Base-by-base conservation (phyloP, 139 green algal genomes). In the Chlamydomonas sp. region DNA sequence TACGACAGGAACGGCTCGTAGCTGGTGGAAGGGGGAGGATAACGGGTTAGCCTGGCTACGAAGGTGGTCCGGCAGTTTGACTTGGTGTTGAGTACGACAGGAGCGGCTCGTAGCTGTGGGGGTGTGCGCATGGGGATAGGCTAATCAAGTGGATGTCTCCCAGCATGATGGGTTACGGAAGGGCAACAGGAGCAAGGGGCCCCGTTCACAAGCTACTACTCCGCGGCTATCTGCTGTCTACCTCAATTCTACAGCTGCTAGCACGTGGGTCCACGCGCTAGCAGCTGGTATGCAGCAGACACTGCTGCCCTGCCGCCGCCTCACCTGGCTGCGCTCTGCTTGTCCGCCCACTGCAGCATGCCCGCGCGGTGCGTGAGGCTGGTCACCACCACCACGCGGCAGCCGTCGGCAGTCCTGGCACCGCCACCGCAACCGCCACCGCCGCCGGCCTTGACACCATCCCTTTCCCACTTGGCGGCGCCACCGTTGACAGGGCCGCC, bases 1-100 rank as follows among this genome's bases (percentile, higher is more conserved):
- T 97, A 97, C 4, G 81, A 85, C 58, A 89, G 91, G 72, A 94
- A 93, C 2, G 92, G 86, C 64, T 82, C 85, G 85, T 94, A 94
- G 60, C 73, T 74, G 80, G 31, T 0, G 31, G 31, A 49, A 49
- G 31, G 31, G 31, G 31, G 31, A 49, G 31, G 31, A 49, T 49
- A 49, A 49, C 31, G 31, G 31, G 31, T 49, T 49, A 49, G 31
- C 31, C 31, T 49, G 31, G 31, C 31, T 49, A 49, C 31, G 31
- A 0, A 49, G 31, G 31, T 49, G 31, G 31, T 49, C 31, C 31
- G 31, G 31, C 31, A 49, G 31, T 49, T 49, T 49, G 31, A 49
- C 31, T 49, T 49, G 31, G 31, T 49, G 31, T 49, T 49, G 31
- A 49, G 31, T 49, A 49, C 31, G 31, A 49, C 31, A 49, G 31